A percentile compares a stretch with the other conserved stretches of the same genome.
Conservation (phyloP, 176 grass and related monocot genomes). For the Zizania latifolia region DNA sequence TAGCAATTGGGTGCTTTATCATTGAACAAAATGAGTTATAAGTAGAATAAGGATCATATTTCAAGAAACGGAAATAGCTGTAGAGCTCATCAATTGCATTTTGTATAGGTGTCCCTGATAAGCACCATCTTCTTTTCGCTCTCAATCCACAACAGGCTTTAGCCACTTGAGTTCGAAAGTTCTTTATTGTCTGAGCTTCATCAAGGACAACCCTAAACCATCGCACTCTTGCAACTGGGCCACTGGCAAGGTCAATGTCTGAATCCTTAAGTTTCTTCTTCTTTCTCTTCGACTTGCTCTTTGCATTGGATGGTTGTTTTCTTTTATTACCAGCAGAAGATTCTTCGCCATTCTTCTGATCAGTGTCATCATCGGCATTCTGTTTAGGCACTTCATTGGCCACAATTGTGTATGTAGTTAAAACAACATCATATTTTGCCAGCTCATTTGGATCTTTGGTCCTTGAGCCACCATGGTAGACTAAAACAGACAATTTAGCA, state of each 20-base stretch:
- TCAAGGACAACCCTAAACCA: conserved; percentile 98
- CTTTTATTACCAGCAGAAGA: conserved; percentile 68
- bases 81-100: conserved; percentile 95
- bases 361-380: conserved; percentile 56
- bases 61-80: conserved; percentile 97
- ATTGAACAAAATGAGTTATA: conserved; percentile 77
- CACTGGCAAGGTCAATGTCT: conserved; percentile 58
- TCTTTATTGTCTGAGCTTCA: conserved; percentile 99
- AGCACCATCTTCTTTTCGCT: conserved; percentile 95
- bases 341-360: conserved; percentile 70
- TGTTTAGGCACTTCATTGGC: conserved; percentile 98
- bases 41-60: conserved; percentile 79
- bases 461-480: conserved; percentile 95
- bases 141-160: conserved; percentile 86
- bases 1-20: conserved; percentile 87
- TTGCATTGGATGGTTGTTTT: conserved; percentile 38
- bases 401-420: conserved; percentile 95
- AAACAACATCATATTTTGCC: conserved; percentile 86
- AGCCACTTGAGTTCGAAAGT: conserved; percentile 84
- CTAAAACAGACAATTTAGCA: conserved; percentile 75
- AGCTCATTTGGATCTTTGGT: conserved; percentile 79
- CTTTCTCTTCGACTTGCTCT: conserved; percentile 61
- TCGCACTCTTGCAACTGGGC: conserved; percentile 79
- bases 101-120: conserved; percentile 98
- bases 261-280: conserved; percentile 64